Evolutionary conservation across 805 yeast genomes (phyloP).

Genomic region (Myxozyma vanderwaltii): DNA sequence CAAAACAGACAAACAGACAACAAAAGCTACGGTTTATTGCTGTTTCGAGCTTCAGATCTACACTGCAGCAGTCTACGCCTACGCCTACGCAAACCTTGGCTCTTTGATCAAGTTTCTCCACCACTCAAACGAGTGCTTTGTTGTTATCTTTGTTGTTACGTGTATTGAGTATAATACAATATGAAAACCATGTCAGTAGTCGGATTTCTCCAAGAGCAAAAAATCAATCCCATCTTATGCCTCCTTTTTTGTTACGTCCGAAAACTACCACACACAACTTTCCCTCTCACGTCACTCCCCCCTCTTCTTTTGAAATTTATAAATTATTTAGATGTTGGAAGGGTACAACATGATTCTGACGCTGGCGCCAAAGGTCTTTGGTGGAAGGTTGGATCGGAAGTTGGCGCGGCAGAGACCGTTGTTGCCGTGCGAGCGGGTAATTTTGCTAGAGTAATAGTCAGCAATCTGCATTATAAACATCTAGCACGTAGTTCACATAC

Average conservation of each 20-base stretch:
- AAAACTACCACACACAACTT: not conserved
- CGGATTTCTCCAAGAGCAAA: constrained; percentile 6
- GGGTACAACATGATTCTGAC: constrained; percentile 99
- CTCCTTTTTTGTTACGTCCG: not conserved
- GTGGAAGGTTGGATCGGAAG: constrained; percentile 98
- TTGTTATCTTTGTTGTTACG: not conserved
- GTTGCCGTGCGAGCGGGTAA: constrained; percentile 98
- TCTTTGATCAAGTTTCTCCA: too few species aligned
- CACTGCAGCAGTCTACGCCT: too few species aligned
- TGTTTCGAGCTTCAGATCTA: too few species aligned
- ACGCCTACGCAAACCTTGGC: too few species aligned
- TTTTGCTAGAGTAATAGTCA: constrained; percentile 51
- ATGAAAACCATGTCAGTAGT: constrained; percentile 1
- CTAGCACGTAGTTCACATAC: constrained; percentile 33
- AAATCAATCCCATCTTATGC: not conserved
- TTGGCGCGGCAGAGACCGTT: constrained; percentile 97
- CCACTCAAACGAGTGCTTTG: too few species aligned
- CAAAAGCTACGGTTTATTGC: too few species aligned
- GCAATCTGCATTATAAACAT: not conserved
- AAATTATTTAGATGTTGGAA: constrained; percentile 83
- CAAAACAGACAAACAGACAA: too few species aligned
- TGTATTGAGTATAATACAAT: constrained; percentile 20
- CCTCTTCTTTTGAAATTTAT: not conserved
- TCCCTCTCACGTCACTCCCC: not conserved
- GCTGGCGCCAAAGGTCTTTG: constrained; percentile 99